Percentiles rank a stretch among this genome's conserved stretches.
Conservation (phyloP, 805 yeast genomes). For the Suhomyces vadensis region DNA sequence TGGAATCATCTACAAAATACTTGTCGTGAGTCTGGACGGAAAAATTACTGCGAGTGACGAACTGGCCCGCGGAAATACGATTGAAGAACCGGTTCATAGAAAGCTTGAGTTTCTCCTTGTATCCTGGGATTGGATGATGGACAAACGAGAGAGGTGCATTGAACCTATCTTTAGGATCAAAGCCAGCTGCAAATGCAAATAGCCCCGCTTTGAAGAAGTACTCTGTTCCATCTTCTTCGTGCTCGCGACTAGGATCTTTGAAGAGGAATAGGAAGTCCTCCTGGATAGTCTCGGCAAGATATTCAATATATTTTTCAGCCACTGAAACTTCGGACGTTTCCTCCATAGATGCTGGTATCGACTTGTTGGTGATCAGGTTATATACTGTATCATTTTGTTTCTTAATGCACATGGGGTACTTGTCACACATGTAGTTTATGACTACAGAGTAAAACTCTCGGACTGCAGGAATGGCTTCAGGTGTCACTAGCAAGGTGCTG, state of each 20-base stretch:
- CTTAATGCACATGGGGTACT: conserved; percentile 40
- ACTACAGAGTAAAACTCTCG: conserved; percentile 36
- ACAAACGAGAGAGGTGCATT: conserved; percentile 38
- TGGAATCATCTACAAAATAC: conserved; percentile 38
- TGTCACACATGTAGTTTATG: conserved; percentile 33
- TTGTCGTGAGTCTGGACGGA: conserved; percentile 40
- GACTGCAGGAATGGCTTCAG: conserved; percentile 37
- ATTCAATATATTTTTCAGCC: conserved; percentile 20
- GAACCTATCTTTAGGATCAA: conserved; percentile 39
- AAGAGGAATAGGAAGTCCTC: conserved; percentile 43
- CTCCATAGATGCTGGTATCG: conserved; percentile 18
- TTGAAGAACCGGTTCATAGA: conserved; percentile 45
- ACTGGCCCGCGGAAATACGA: conserved; percentile 36
- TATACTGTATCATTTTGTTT: conserved; percentile 17
- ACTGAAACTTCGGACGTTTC: conserved; percentile 7
- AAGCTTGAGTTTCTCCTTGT: conserved; percentile 37
- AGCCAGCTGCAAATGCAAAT: conserved; percentile 49
- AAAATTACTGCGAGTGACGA: conserved; percentile 42
- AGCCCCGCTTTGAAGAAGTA: conserved; percentile 45
- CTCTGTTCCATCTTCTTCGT: conserved; percentile 35
- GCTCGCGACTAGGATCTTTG: conserved; percentile 31
- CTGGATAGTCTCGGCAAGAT: conserved; percentile 34
- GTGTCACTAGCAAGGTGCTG: conserved; percentile 33
- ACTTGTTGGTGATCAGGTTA: conserved; percentile 25
- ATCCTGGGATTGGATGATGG: conserved; percentile 46